Evolutionary conservation across 805 yeast species (phyloP), one percentile per base, ranked within the genome.

Genomic region (Zygosaccharomyces lentus): DNA sequence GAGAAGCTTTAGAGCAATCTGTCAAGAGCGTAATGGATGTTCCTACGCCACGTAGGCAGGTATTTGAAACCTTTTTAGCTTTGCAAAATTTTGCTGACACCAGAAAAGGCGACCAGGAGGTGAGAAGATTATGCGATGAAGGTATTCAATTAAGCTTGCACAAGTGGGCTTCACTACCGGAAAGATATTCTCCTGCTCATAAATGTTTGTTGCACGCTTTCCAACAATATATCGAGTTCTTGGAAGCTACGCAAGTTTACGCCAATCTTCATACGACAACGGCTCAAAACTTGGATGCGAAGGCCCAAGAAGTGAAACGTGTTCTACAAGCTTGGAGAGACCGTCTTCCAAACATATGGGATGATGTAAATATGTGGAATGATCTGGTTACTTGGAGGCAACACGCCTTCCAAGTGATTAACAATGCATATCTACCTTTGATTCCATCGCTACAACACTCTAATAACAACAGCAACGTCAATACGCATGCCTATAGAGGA

Each of bases 321-420:
- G 96, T 93, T 0, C 68, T 93, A 34, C 97, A 89, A 64, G 96
- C 96, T 1, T 93, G 99, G 99, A 75, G 99, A 59, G 99, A 93
- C 62, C 81, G 99, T 52, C 72, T 95, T 42, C 99, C 99, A 9
- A 93, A 93, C 58, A 73, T 79, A 7, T 93, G 98, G 97, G 99
- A 93, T 67, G 99, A 93, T 64, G 90, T 93, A 58, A 91, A 89
- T 62, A 78, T 90, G 50, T 93, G 99, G 99, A 90, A 95, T 55
- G 99, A 93, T 62, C 70, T 93, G 49, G 96, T 93, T 3, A 90
- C 98, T 0, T 93, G 99, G 99, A 77, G 99, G 55, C 98, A 93
- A 67, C 98, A 93, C 69, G 97, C 96, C 0, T 93, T 95, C 74
- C 90, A 87, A 53, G 96, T 91, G 21, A 90, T 93, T 56, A 93